Base-by-base conservation (phyloP, 2,329 filamentous ascomycete species). In the Atkinsonella texensis region DNA sequence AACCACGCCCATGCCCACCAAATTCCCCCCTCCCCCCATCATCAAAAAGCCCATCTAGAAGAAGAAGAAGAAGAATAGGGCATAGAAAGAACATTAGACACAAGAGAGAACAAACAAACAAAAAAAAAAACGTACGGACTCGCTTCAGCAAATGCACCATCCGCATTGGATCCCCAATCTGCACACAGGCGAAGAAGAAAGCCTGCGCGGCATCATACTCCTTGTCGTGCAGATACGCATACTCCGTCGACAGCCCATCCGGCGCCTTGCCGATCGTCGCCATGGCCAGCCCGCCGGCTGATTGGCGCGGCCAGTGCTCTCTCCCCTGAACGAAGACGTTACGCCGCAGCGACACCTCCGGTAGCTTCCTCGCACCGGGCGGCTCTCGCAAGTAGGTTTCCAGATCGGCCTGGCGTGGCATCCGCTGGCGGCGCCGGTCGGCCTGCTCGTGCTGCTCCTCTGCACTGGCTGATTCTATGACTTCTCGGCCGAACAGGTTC, bases 261-360 rank as follows among this genome's bases (percentile, higher is more conserved):
- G 61, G 55, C 8, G 60, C 61, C 54, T 70, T 68, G 45, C 65
- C 65, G 15, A 77, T 52, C 55, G 72, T 70, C 59, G 84, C 80
- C 90, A 98, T 95, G 9, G 83, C 83, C 51, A 98, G 72, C 0
- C 93, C 93, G 15, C 86, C 87, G 35, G 85, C 83, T 1, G 88
- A 80, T 49, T 83, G 83, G 33, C 80, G 76, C 3, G 89, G 90
- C 90, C 90, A 96, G 48, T 87, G 81, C 56, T 93, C 88, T 61
- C 89, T 90, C 46, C 87, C 88, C 58, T 89, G 85, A 54, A 95
- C 81, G 62, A 95, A 91, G 12, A 87, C 76, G 62, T 95, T 96
- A 38, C 85, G 79, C 44, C 87, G 79, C 32, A 87, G 72, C 18
- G 85, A 83, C 33, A 89, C 74, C 49, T 88, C 83, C 1, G 83